These are phyloP conservation scores for Nannochloropsis gaditana DNA, from an alignment of 108 stramenopile genomes.

Conservation along the genomic window DNA sequence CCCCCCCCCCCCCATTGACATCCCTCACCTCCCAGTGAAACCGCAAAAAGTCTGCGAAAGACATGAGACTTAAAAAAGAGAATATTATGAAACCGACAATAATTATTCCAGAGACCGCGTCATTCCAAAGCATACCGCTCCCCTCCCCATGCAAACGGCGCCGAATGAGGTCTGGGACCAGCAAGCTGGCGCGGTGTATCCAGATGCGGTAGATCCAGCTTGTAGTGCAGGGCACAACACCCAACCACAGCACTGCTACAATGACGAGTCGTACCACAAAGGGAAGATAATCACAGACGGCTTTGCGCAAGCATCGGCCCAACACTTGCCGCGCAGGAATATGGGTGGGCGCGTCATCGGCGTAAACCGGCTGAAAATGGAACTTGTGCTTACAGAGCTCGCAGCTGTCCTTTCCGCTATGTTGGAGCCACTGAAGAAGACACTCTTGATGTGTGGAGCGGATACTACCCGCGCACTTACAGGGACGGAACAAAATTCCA, in stretches of 20 bases:
- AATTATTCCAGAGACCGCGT: slow-evolving; percentile 62
- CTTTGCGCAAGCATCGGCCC: slow-evolving; percentile 60
- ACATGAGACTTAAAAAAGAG: slow-evolving; percentile 79
- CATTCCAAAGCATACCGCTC: slow-evolving; percentile 39
- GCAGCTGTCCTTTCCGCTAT: slow-evolving; percentile 50
- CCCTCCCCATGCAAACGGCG: slow-evolving; percentile 59
- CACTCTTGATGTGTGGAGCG: slow-evolving; percentile 48
- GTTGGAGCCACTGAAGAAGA: slow-evolving; percentile 48
- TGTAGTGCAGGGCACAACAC: slow-evolving; percentile 69
- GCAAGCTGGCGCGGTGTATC: slow-evolving; percentile 64
- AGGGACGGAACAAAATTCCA: not conserved
- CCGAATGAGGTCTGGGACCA: slow-evolving; percentile 52
- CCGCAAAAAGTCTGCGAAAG: slow-evolving; percentile 80
- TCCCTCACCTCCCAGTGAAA: slow-evolving; percentile 24
- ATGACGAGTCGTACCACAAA: slow-evolving; percentile 59
- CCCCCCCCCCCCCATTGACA: not conserved
- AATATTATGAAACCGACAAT: slow-evolving; percentile 73
- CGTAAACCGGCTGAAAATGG: slow-evolving; percentile 22
- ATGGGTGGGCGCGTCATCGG: slow-evolving; percentile 2
- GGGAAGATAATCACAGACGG: slow-evolving; percentile 68
- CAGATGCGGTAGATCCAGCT: slow-evolving; percentile 79
- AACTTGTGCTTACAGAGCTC: slow-evolving; percentile 45
- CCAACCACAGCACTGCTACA: slow-evolving; percentile 67
- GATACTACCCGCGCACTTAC: slow-evolving; percentile 10
- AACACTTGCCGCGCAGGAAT: slow-evolving; percentile 24